Evolutionary conservation across 495 filamentous ascomycete species (phyloP), one percentile per base, ranked within the genome.

Genomic region (Penicillium robsamsonii): DNA sequence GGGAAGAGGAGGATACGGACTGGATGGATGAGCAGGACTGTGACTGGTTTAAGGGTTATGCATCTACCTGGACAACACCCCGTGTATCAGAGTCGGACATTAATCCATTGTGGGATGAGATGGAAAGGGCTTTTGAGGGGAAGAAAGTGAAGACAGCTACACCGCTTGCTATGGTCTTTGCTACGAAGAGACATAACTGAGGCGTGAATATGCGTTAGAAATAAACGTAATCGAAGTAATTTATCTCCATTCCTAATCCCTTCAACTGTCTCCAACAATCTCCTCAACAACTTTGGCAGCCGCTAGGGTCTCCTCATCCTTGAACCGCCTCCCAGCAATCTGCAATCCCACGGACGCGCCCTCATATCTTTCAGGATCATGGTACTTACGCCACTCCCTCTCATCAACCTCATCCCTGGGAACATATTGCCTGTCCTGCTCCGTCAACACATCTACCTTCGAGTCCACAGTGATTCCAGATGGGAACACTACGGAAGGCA

Each of bases 401-500:
- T 69, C 70, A 52, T 77, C 74, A 17, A 61, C 58, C 30, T 65
- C 71, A 43, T 55, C 64, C 3, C 71, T 62, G 11, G 71, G 67
- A 42, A 47, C 38, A 46, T 70, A 77, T 8, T 63, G 63, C 51
- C 52, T 57, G 57, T 71, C 67, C 8, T 62, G 33, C 9, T 59
- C 63, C 4, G 53, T 58, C 10, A 67, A 52, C 4, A 40, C 42
- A 64, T 74, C 73, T 44, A 73, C 37, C 45, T 71, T 65, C 9
- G 63, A 20, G 45, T 82, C 79, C 13, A 82, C 79, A 18, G 66
- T 66, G 10, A 78, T 59, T 1, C 79, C 77, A 0, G 67, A 69
- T 0, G 84, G 84, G 61, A 88, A 85, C 0, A 84, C 72, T 3
- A 75, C 67, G 20, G 77, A 80, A 10, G 85, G 88, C 57, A 86